These are phyloP conservation scores for Aspergillus biplanus DNA, from an alignment of 495 filamentous ascomycete genomes.

Conservation along the genomic window DNA sequence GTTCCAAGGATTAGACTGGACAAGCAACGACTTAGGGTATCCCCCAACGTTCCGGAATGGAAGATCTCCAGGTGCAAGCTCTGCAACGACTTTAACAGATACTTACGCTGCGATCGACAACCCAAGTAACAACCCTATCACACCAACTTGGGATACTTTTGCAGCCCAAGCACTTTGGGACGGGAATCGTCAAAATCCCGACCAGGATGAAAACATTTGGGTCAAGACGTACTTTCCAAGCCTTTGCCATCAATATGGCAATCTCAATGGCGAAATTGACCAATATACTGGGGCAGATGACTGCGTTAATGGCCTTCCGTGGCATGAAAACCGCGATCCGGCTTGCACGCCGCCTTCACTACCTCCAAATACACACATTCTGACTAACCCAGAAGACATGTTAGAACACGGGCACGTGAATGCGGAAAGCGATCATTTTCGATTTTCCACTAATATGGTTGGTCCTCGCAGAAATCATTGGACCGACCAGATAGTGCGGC, in stretches of 20 bases:
- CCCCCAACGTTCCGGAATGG: conserved; percentile 1
- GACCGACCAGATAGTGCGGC: conserved; percentile 1
- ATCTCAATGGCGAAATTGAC: conserved; percentile 9
- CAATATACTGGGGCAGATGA: conserved; percentile 7
- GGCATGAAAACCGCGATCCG: neutral
- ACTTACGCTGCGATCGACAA: conserved; percentile 5
- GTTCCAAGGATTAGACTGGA: conserved; percentile 14
- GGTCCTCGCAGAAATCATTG: neutral
- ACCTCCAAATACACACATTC: conserved; percentile 2
- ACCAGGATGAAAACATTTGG: conserved; percentile 6
- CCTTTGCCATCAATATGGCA: conserved; percentile 2
- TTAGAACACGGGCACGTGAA: neutral
- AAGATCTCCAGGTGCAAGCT: conserved; percentile 8
- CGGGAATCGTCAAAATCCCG: neutral
- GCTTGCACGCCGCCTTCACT: conserved; percentile 12
- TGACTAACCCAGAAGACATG: neutral
- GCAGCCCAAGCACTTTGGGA: conserved; percentile 9
- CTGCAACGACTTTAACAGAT: conserved; percentile 8
- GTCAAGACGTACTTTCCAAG: neutral
- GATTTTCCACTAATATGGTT: neutral
- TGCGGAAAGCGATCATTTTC: neutral
- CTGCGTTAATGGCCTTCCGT: conserved; percentile 6
- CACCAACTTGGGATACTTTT: conserved; percentile 16
- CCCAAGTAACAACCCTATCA: conserved; percentile 6
- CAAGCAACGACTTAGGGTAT: conserved; percentile 8